Evolutionary conservation across 495 filamentous ascomycete genomes (phyloP), one percentile per base, ranked within the genome.

Genomic region (Amphirosellinia nigrospora): DNA sequence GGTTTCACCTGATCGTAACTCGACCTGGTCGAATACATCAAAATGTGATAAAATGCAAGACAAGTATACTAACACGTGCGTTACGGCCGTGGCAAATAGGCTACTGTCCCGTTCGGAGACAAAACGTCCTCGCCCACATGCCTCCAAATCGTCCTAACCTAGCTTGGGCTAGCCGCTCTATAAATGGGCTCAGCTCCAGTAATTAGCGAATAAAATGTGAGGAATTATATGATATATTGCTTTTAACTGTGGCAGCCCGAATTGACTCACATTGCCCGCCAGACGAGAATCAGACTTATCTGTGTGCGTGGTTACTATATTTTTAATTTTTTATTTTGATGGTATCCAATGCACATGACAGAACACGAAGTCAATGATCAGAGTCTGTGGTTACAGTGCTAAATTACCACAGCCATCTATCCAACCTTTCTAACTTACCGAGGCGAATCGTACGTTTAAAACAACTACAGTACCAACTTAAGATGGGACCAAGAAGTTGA

Each of bases 1-100:
- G n/a, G 50, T n/a, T 6, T 9, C 43, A 46, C 43, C 16, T 46
- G 6, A n/a, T 46, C 16, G n/a, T 7, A 48, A 23, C 5, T 48
- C 5, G 45, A 23, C 45, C 10, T 21, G 2, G 5, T 21, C 45
- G 23, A 48, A 45, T 45, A 19, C 43, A 4, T 19, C 43, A 45
- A 48, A 58, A 21, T 34, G 19, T 58, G 30, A 58, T 58, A 58
- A n/a, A n/a, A 58, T 53, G 50, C 23, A 58, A n/a, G 55, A 58
- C 32, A 58, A n/a, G n/a, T 32, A 58, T 10, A 21, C 32, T n/a
- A 32, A 53, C 50, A 53, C 15, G 50, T 53, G 50, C 50, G 4
- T 13, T 16, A 32, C 50, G 10, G 10, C 19, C 32, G n/a, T 36
- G 32, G 32, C 32, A 58, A 36, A 56, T 32, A 32, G 28, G 53